These are phyloP conservation scores for Chlamydomonas sphaeroides DNA, from an alignment of 139 green algal species.

Conservation along the genomic window DNA sequence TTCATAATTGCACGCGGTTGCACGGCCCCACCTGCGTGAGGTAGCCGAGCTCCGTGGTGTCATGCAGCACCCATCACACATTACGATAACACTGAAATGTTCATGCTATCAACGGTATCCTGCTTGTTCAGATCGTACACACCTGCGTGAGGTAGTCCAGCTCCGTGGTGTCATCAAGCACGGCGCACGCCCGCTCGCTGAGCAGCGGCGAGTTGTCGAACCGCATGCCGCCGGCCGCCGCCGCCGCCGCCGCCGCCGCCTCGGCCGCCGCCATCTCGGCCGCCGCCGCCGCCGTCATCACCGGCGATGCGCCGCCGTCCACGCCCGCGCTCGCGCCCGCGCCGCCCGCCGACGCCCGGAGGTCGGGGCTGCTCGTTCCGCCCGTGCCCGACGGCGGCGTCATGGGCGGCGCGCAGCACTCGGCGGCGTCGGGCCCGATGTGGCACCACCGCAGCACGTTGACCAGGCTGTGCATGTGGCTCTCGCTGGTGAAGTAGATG, in stretches of 20 bases:
- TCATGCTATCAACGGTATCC: no score
- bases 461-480: conserved; percentile 94
- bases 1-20: no score
- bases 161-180: conserved; percentile 76
- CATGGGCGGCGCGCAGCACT: background rate
- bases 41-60: no score
- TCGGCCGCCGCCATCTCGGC: background rate
- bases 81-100: no score
- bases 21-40: no score
- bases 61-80: no score
- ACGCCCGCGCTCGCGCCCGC: background rate
- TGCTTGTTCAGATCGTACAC: no score
- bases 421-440: conserved; percentile 12
- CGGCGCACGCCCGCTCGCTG: conserved; percentile 46
- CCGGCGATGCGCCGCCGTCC: background rate
- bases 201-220: conserved; percentile 48
- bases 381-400: conserved; percentile 33
- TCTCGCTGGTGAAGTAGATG: conserved; percentile 98
- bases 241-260: conserved; percentile 5
- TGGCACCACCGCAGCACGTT: conserved; percentile 93
- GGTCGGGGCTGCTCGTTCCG: conserved; percentile 20
- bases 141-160: conserved; percentile 97
- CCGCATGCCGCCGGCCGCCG: background rate
- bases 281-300: background rate
- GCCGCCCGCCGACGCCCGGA: conserved; percentile 13